phyloP scores from a whole-genome alignment of 2,329 filamentous ascomycete genomes.

The Sordariomycetes sp. region DNA sequence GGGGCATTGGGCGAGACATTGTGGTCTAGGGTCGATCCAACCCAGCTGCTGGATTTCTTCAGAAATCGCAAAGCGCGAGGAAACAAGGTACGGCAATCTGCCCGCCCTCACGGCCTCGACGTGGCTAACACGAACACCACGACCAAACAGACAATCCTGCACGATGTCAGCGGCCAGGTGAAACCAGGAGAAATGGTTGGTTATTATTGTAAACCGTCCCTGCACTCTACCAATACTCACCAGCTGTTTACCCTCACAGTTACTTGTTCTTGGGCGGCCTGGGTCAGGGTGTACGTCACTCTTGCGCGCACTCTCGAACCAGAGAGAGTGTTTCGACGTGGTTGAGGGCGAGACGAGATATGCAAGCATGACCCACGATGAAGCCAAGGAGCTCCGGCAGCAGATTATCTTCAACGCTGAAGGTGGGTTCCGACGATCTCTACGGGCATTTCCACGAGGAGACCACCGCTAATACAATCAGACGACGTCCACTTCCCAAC shows the following conservation, averaged over 20 bases:
- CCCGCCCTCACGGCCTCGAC: neutral
- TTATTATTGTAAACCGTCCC: neutral
- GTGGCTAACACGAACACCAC: neutral
- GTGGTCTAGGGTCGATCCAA: conserved; percentile 12
- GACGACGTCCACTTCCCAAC: conserved; percentile 59
- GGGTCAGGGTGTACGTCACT: conserved; percentile 20
- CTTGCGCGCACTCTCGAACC: conserved; percentile 17
- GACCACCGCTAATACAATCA: conserved; percentile 5
- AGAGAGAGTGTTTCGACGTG: conserved; percentile 15
- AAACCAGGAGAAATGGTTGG: conserved; percentile 30
- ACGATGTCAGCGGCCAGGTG: conserved; percentile 25
- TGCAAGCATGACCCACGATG: conserved; percentile 13
- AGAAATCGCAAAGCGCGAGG: conserved; percentile 7
- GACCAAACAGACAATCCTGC: conserved; percentile 22
- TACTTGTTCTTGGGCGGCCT: conserved; percentile 20
- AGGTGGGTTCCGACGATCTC: conserved; percentile 7
- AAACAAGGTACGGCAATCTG: conserved; percentile 16
- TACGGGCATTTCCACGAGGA: neutral
- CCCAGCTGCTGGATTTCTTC: conserved; percentile 8
- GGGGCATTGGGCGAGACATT: conserved; percentile 13
- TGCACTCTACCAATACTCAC: neutral
- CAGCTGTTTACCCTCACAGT: conserved; percentile 7
- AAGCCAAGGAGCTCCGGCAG: conserved; percentile 14
- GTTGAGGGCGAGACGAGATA: conserved; percentile 15
- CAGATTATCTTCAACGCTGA: conserved; percentile 21